Evolutionary conservation across 306 rosid genomes (phyloP).

Genomic region (Phaseolus lunatus): DNA sequence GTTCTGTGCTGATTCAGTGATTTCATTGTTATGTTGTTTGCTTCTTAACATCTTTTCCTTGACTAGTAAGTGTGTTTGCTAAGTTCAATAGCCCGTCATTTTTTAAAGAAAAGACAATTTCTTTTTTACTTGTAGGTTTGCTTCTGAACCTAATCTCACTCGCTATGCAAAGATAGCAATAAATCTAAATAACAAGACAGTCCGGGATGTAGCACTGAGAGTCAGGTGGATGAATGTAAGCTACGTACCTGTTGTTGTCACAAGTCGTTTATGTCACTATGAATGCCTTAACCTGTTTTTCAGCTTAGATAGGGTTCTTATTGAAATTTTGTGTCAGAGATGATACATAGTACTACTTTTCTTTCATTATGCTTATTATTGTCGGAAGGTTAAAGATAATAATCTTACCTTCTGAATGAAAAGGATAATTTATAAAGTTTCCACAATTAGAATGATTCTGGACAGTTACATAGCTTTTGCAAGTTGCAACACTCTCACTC

Average conservation of each 20-base stretch:
- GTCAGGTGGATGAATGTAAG: slow-evolving; percentile 83
- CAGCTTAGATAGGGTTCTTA: neutral
- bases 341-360: neutral
- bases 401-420: neutral
- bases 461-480: neutral
- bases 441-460: neutral
- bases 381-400: neutral
- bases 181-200: slow-evolving; percentile 62
- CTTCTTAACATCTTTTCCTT: neutral
- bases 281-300: neutral
- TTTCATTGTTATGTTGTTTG: neutral
- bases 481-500: neutral
- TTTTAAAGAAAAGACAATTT: slow-evolving; percentile 21
- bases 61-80: neutral
- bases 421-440: neutral
- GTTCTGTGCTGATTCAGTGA: neutral
- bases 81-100: neutral
- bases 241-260: neutral
- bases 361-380: neutral
- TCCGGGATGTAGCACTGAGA: slow-evolving; percentile 77
- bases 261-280: neutral
- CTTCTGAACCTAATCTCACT: slow-evolving; percentile 49
- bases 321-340: neutral
- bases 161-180: slow-evolving; percentile 66
- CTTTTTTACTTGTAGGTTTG: slow-evolving; percentile 47